These are phyloP conservation scores for Achaetomium macrosporum DNA, from an alignment of 2,329 filamentous ascomycete genomes.

Conservation along the genomic window DNA sequence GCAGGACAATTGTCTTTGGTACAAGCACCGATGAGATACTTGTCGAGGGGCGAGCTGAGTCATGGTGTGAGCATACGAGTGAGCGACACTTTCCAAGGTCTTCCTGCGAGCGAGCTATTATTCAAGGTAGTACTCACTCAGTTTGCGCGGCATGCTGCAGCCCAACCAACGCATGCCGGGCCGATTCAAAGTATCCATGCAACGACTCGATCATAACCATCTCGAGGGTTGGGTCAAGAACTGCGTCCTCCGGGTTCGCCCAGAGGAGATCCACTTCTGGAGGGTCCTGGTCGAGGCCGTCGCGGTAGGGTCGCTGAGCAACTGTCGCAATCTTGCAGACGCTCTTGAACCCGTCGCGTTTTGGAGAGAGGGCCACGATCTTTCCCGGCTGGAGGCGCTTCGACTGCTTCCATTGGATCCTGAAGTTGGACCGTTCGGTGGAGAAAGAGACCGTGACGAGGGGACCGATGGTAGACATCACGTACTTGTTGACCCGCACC, in stretches of 20 bases:
- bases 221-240: conserved; percentile 62
- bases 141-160: conserved; percentile 54
- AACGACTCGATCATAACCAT: conserved; percentile 76
- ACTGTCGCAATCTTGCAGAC: conserved; percentile 67
- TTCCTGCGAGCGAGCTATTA: not conserved
- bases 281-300: conserved; percentile 57
- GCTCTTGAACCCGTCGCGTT: conserved; percentile 54
- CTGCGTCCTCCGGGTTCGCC: conserved; percentile 50
- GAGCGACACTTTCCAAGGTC: not conserved
- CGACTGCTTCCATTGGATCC: conserved; percentile 58
- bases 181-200: conserved; percentile 69
- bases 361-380: conserved; percentile 47
- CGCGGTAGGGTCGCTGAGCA: conserved; percentile 59
- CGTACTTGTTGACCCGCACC: conserved; percentile 62
- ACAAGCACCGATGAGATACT: conserved; percentile 52
- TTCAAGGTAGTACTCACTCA: conserved; percentile 35
- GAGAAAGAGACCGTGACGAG: conserved; percentile 67
- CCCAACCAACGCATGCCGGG: conserved; percentile 64
- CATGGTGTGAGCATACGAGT: not conserved
- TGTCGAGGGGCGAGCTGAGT: conserved; percentile 51
- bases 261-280: conserved; percentile 74
- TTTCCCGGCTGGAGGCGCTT: conserved; percentile 47
- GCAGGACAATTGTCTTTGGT: conserved; percentile 27
- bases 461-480: conserved; percentile 56
- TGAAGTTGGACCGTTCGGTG: conserved; percentile 55